A percentile compares a stretch with the other conserved stretches of the same genome.
Conservation (phyloP, 2,329 filamentous ascomycete species). For the Penicillium hesseltinei region DNA sequence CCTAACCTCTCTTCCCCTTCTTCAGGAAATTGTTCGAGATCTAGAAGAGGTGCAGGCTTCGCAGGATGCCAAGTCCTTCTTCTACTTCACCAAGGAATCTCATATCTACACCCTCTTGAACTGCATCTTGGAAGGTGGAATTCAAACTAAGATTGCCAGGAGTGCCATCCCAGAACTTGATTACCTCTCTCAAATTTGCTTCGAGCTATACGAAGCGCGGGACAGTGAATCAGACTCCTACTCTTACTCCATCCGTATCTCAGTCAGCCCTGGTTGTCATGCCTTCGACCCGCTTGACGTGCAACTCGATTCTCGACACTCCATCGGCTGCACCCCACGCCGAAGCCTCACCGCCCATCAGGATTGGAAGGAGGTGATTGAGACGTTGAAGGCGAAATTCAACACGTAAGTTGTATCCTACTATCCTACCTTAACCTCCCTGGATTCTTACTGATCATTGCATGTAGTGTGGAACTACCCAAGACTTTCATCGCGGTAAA, state of each 20-base stretch:
- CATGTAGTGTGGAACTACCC: conserved; percentile 49
- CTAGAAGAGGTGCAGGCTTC: conserved; percentile 96
- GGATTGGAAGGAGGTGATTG: conserved; percentile 96
- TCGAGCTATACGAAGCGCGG: conserved; percentile 95
- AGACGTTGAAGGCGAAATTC: conserved; percentile 91
- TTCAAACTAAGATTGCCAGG: conserved; percentile 94
- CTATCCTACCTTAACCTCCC: conserved; percentile 15
- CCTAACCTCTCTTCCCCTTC: conserved; percentile 83
- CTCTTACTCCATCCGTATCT: conserved; percentile 94
- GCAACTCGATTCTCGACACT: conserved; percentile 92
- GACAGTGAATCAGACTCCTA: conserved; percentile 75
- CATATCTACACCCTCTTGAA: conserved; percentile 98
- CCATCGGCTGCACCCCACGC: conserved; percentile 89
- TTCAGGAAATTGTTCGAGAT: conserved; percentile 96
- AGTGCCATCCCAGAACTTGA: conserved; percentile 95
- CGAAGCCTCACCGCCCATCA: conserved; percentile 85
- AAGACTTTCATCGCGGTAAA: conserved; percentile 54
- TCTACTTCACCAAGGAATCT: conserved; percentile 99
- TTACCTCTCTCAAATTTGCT: conserved; percentile 96
- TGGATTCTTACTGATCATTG: background rate
- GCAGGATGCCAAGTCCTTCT: conserved; percentile 89
- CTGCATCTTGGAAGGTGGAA: conserved; percentile 93
- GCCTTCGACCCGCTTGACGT: conserved; percentile 95
- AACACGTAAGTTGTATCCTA: conserved; percentile 66
- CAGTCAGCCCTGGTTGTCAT: conserved; percentile 92